Percentiles rank a stretch among this genome's conserved stretches.
Evolutionary conservation across 2,329 filamentous ascomycete species (phyloP).

Genomic region (Pseudopyricularia cyperi): DNA sequence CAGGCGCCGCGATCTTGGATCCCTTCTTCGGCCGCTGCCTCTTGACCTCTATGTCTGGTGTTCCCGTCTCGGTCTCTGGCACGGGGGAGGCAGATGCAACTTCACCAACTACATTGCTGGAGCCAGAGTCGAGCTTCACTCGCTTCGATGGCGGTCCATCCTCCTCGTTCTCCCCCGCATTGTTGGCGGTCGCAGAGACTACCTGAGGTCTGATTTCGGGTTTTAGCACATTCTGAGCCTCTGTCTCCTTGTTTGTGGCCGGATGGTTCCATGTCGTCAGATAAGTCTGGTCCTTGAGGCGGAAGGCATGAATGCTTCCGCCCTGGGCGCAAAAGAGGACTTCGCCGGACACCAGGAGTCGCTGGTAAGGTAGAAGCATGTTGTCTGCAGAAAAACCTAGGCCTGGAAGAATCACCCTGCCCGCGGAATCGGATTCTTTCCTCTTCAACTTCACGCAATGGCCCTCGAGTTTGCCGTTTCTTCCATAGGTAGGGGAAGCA

Average conservation of each 20-base stretch:
- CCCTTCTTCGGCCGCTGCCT: conserved; percentile 22
- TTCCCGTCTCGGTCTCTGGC: background rate
- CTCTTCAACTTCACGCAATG: background rate
- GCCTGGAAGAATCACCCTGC: background rate
- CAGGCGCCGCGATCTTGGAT: conserved; percentile 15
- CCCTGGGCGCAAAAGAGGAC: conserved; percentile 64
- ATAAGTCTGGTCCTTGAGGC: conserved; percentile 40
- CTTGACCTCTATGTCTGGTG: conserved; percentile 2
- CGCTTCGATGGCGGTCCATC: conserved; percentile 12
- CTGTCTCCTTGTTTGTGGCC: conserved; percentile 5
- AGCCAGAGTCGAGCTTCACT: conserved; percentile 14
- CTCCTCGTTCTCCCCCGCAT: conserved; percentile 14
- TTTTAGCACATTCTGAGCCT: background rate
- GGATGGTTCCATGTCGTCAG: conserved; percentile 50
- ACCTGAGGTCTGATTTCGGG: background rate
- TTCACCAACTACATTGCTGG: conserved; percentile 5
- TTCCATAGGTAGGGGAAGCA: background rate
- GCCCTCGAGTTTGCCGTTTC: background rate
- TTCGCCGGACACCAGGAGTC: conserved; percentile 38
- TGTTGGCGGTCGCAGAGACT: conserved; percentile 11
- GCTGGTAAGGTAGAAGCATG: conserved; percentile 52
- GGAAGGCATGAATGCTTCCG: conserved; percentile 56
- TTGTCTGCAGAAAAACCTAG: background rate
- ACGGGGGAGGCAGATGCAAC: background rate
- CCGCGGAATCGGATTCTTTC: no score